Evolutionary conservation across 140 eudicot species (phyloP).

Genomic region (Cichorium intybus): DNA sequence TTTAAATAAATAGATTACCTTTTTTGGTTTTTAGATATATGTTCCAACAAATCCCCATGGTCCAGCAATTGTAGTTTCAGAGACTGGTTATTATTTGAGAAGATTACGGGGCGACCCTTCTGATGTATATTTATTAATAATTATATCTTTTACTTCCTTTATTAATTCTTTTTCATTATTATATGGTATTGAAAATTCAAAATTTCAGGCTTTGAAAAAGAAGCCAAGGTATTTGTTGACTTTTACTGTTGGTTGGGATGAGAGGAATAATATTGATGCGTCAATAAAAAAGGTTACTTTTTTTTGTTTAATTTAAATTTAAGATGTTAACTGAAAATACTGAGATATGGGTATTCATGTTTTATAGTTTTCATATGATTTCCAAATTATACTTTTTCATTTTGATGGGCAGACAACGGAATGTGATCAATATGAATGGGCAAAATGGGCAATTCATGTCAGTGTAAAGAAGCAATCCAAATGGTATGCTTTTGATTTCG

Average conservation of each 20-base stretch:
- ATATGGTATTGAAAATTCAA: slow-evolving; percentile 5
- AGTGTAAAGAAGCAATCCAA: slow-evolving; percentile 59
- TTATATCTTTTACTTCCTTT: background rate
- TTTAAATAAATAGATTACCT: background rate
- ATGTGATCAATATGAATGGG: slow-evolving; percentile 77
- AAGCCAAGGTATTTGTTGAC: slow-evolving; percentile 68
- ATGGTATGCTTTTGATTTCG: slow-evolving; percentile 50
- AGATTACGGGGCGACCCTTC: slow-evolving; percentile 82
- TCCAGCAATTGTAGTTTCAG: slow-evolving; percentile 76
- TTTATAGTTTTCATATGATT: slow-evolving; percentile 64
- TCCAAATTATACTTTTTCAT: slow-evolving; percentile 66
- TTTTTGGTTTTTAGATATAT: slow-evolving; percentile 43
- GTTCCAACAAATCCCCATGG: slow-evolving; percentile 80
- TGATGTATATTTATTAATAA: slow-evolving; percentile 36
- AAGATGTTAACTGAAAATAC: slow-evolving; percentile 3
- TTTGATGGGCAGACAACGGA: slow-evolving; percentile 68
- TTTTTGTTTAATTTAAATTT: background rate
- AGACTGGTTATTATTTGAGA: slow-evolving; percentile 61
- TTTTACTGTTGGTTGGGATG: slow-evolving; percentile 70
- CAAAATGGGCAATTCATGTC: slow-evolving; percentile 62
- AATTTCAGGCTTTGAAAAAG: slow-evolving; percentile 48
- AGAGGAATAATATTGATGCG: slow-evolving; percentile 55
- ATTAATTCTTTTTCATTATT: background rate
- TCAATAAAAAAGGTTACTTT: slow-evolving; percentile 52
- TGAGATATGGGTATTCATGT: slow-evolving; percentile 22